These are phyloP conservation scores for Lactifluus piperatus DNA, from an alignment of 768 basidiomycete species.

Conservation along the genomic window DNA sequence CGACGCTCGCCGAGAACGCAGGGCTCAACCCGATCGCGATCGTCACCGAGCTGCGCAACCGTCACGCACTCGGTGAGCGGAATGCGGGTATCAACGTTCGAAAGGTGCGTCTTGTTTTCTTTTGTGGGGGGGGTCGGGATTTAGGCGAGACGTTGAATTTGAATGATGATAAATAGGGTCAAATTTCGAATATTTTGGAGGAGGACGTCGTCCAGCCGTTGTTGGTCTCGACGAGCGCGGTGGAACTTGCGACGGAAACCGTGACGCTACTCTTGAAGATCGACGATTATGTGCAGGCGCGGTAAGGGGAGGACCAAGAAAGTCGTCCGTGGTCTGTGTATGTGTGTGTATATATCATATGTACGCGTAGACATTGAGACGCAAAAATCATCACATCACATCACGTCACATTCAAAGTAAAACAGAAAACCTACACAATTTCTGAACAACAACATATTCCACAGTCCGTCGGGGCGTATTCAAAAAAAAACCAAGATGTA, in stretches of 20 bases:
- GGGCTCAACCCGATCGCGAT: conserved; percentile 97
- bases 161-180: conserved; percentile 78
- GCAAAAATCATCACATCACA: conserved; percentile 3
- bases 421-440: no score
- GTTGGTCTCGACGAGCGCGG: conserved; percentile 88
- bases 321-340: no score
- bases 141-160: no score
- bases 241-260: conserved; percentile 94
- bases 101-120: conserved; percentile 47
- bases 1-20: conserved; percentile 95
- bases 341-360: no score
- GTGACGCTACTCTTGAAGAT: conserved; percentile 95
- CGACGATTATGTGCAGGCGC: conserved; percentile 83
- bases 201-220: conserved; percentile 97
- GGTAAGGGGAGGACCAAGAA: conserved; percentile 33
- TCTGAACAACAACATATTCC: no score
- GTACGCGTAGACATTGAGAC: conserved; percentile 3
- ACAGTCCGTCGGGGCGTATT: no score
- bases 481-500: not conserved
- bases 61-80: conserved; percentile 89
- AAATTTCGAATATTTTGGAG: conserved; percentile 95
- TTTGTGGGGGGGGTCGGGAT: no score
- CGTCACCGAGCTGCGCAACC: conserved; percentile 94
- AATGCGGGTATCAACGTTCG: conserved; percentile 98
- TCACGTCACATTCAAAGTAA: not conserved